phyloP scores from a whole-genome alignment of 495 filamentous ascomycete genomes.

The Sordaria brevicollis region DNA sequence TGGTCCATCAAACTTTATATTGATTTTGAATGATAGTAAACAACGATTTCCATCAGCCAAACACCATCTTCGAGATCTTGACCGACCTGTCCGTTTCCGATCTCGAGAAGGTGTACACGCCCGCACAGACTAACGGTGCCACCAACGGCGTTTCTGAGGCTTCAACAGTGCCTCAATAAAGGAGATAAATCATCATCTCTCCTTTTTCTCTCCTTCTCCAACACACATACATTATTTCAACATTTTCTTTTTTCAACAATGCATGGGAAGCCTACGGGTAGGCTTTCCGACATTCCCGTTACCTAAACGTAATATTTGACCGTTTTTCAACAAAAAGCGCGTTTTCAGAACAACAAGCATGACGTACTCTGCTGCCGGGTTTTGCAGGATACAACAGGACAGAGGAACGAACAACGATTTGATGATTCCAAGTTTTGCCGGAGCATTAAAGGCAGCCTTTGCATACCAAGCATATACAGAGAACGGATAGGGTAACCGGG shows the following conservation, averaged over 20 bases:
- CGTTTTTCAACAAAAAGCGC: background rate
- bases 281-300: background rate
- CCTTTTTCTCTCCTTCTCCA: background rate
- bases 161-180: conserved; percentile 16
- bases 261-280: background rate
- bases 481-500: background rate
- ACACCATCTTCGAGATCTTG: conserved; percentile 75
- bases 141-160: conserved; percentile 10
- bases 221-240: background rate
- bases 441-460: background rate
- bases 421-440: background rate
- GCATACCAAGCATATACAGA: background rate
- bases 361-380: background rate
- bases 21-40: conserved; percentile 49
- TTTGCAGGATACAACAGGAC: background rate
- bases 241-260: background rate
- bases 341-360: background rate
- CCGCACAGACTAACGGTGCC: conserved; percentile 6
- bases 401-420: background rate
- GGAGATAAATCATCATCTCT: background rate
- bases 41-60: conserved; percentile 82
- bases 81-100: conserved; percentile 62
- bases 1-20: background rate
- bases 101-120: conserved; percentile 36
- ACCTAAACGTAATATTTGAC: background rate